Evolutionary conservation across 2,329 filamentous ascomycete species (phyloP), one percentile per base, ranked within the genome.

Genomic region (Colletotrichum brevisporum): DNA sequence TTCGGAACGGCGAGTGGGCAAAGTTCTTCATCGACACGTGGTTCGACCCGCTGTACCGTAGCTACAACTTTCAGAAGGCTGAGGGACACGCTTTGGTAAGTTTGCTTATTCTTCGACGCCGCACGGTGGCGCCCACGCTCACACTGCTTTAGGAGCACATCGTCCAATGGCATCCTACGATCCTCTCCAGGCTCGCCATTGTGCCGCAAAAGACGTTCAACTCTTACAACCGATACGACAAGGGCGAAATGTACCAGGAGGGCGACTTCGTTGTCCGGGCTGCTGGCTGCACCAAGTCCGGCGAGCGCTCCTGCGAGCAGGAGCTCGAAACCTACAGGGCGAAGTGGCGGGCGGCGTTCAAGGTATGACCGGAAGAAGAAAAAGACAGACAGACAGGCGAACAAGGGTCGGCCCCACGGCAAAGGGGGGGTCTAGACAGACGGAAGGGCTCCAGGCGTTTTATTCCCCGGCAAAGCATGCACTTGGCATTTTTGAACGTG

Each of bases 11-110:
- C 24, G 94, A 96, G 63, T 99, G 95, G 94, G 92, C 93, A 52
- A 92, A 92, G 76, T 99, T 93, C 83, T 94, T 99, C 77, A 81
- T 98, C 18, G 96, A 99, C 78, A 92, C 93, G 1, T 99, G 96
- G 96, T 97, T 96, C 77, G 94, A 98, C 78, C 96, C 96, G 55
- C 84, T 98, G 51, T 99, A 97, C 81, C 88, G 95, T 72, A 93
- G 87, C 73, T 99, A 99, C 83, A 97, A 97, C 78, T 99, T 99
- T 77, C 94, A 97, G 77, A 98, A 97, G 79, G 95, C 94, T 0
- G 96, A 99, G 80, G 89, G 87, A 26, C 95, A 99, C 83, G 95
- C 95, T 58, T 81, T 99, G 83, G 96, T 94, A 84, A 78, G 90
- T 61, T 24, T 4, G 41, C 26, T 48, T 48, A 79, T 50, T 27